Conservation (phyloP, 345 rosid genomes). For the Aquilaria yunnanensis region DNA sequence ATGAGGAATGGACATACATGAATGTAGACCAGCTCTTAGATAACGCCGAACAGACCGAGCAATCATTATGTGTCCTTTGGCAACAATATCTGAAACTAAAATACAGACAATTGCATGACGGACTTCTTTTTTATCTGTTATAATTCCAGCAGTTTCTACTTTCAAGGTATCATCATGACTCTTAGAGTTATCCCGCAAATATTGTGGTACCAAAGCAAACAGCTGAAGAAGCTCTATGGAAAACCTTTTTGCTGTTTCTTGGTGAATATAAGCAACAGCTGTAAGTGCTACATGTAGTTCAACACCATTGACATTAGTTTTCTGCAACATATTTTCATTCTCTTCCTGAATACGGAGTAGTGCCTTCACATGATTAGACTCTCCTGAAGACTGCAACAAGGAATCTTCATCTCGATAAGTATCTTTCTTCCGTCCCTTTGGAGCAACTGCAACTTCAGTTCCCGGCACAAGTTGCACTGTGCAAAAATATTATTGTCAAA, state of each 20-base stretch:
- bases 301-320: conserved; percentile 45
- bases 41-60: conserved; percentile 58
- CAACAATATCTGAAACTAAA: conserved; percentile 62
- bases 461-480: conserved; percentile 93
- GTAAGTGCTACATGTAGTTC: conserved; percentile 70
- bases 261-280: conserved; percentile 69
- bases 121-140: conserved; percentile 38
- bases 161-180: conserved; percentile 27
- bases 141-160: conserved; percentile 31
- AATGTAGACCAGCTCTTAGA: conserved; percentile 67
- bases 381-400: conserved; percentile 24
- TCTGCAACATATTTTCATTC: conserved; percentile 39
- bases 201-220: conserved; percentile 52
- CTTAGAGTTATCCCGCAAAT: conserved; percentile 33
- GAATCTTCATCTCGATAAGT: conserved; percentile 23
- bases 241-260: conserved; percentile 62
- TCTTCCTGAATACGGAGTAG: conserved; percentile 79
- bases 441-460: conserved; percentile 92
- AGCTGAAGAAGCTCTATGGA: conserved; percentile 45
- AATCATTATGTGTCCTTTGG: conserved; percentile 81
- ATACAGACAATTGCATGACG: conserved; percentile 57
- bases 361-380: conserved; percentile 32
- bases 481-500: conserved; percentile 29
- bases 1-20: conserved; percentile 55
- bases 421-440: conserved; percentile 68